Conservation (phyloP, 805 yeast species). For the Barnettozyma wickerhamii region DNA sequence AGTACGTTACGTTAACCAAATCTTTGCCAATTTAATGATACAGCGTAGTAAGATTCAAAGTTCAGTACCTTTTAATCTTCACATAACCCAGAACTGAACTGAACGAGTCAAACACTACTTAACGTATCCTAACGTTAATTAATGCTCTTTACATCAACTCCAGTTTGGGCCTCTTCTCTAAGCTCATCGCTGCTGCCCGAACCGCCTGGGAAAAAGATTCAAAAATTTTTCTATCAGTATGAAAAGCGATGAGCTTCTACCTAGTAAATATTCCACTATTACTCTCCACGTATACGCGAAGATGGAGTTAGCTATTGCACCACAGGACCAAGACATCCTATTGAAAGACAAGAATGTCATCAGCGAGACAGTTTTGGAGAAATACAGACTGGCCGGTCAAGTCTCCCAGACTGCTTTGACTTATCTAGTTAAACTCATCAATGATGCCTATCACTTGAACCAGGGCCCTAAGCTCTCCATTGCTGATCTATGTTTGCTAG, state of each 20-base stretch:
- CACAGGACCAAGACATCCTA: slow-evolving; percentile 68
- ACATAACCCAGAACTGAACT: no score
- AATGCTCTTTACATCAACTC: no score
- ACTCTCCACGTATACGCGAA: background rate
- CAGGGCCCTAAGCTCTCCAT: slow-evolving; percentile 35
- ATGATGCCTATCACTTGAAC: slow-evolving; percentile 65
- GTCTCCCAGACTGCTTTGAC: slow-evolving; percentile 77
- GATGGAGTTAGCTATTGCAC: slow-evolving; percentile 75
- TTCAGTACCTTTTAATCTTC: no score
- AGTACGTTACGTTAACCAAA: no score
- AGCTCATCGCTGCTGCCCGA: background rate
- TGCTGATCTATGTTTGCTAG: slow-evolving; percentile 74
- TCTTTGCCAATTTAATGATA: no score
- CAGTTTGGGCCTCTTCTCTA: no score
- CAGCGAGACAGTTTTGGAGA: slow-evolving; percentile 58
- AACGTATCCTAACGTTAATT: no score
- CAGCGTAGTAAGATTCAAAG: no score
- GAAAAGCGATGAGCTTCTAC: slow-evolving; percentile 15
- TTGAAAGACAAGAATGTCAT: slow-evolving; percentile 70
- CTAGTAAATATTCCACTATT: no score
- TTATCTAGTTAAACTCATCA: slow-evolving; percentile 62
- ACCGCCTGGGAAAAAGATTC: slow-evolving; percentile 1
- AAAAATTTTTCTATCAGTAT: slow-evolving; percentile 5
- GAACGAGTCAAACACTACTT: no score
- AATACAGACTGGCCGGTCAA: slow-evolving; percentile 87